Evolutionary conservation across 2,329 filamentous ascomycete species (phyloP).

Genomic region (Colletotrichum gloeosporioides): DNA sequence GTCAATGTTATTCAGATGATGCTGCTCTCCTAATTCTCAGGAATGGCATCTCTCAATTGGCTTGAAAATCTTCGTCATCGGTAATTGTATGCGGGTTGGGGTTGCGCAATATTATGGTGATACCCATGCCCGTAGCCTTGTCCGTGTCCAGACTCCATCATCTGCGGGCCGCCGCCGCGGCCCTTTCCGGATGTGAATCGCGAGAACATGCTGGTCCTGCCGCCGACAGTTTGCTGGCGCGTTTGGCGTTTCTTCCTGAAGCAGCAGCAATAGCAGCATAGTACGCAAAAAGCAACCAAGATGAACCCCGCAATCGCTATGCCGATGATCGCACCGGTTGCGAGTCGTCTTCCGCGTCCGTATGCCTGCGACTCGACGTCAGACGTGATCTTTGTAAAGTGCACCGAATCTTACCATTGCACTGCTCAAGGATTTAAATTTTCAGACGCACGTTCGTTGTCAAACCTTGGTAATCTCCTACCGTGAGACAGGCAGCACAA

Average conservation of each 20-base stretch:
- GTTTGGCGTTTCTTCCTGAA: constrained; percentile 19
- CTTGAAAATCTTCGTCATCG: not conserved
- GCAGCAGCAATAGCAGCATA: constrained; percentile 22
- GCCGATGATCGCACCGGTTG: constrained; percentile 20
- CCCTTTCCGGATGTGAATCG: not conserved
- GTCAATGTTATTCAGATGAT: not conserved
- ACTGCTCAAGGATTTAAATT: not conserved
- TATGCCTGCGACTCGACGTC: not conserved
- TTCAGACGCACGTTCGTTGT: not conserved
- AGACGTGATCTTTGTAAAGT: not conserved
- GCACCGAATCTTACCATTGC: not conserved
- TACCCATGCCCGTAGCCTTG: not conserved
- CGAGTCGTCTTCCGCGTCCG: constrained; percentile 20
- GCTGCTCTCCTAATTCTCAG: not conserved
- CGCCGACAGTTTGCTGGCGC: not conserved
- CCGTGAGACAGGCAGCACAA: not conserved
- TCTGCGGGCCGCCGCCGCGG: not conserved
- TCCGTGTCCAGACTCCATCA: constrained; percentile 17
- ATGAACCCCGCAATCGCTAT: constrained; percentile 21
- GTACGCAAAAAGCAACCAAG: constrained; percentile 3
- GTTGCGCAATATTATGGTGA: not conserved
- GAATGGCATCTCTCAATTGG: not conserved
- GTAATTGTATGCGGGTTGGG: not conserved
- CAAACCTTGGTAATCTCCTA: not conserved
- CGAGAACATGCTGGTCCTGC: not conserved